Evolutionary conservation across 495 filamentous ascomycete species (phyloP).

Genomic region (Bryoglossum gracile): DNA sequence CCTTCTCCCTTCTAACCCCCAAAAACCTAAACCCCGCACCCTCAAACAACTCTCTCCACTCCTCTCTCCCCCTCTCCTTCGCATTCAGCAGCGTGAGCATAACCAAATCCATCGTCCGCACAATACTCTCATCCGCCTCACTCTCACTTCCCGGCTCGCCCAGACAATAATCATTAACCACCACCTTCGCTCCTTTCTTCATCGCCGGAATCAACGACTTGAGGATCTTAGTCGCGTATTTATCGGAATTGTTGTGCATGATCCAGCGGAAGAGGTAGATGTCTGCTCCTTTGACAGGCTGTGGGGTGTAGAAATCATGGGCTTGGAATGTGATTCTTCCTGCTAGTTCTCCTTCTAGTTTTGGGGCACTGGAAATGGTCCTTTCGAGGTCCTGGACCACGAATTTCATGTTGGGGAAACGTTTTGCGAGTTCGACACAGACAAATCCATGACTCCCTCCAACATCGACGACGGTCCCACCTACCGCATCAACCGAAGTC

Average conservation of each 20-base stretch:
- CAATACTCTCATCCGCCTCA: slow-evolving; percentile 41
- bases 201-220: slow-evolving; percentile 34
- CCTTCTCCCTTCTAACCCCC: slow-evolving; percentile 22
- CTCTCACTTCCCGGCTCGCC: slow-evolving; percentile 34
- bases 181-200: slow-evolving; percentile 32
- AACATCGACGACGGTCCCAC: slow-evolving; percentile 45
- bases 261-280: slow-evolving; percentile 53
- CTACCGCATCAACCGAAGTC: slow-evolving; percentile 30
- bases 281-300: slow-evolving; percentile 45
- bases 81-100: slow-evolving; percentile 49
- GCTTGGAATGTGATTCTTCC: slow-evolving; percentile 36
- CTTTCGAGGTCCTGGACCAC: slow-evolving; percentile 50
- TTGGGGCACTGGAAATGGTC: slow-evolving; percentile 38
- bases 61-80: slow-evolving; percentile 43
- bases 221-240: slow-evolving; percentile 48
- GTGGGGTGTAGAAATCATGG: slow-evolving; percentile 50
- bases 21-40: slow-evolving; percentile 37
- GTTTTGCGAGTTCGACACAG: slow-evolving; percentile 37
- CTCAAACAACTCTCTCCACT: slow-evolving; percentile 42
- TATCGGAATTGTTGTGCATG: slow-evolving; percentile 52
- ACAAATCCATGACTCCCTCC: slow-evolving; percentile 51
- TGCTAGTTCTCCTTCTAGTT: slow-evolving; percentile 33
- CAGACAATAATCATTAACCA: slow-evolving; percentile 39
- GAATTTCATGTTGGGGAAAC: slow-evolving; percentile 42
- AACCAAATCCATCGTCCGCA: slow-evolving; percentile 49